A percentile compares a stretch with the other conserved stretches of the same genome.
Conservation (phyloP, 441 rosid species). For the Gossypium schwendimanii region DNA sequence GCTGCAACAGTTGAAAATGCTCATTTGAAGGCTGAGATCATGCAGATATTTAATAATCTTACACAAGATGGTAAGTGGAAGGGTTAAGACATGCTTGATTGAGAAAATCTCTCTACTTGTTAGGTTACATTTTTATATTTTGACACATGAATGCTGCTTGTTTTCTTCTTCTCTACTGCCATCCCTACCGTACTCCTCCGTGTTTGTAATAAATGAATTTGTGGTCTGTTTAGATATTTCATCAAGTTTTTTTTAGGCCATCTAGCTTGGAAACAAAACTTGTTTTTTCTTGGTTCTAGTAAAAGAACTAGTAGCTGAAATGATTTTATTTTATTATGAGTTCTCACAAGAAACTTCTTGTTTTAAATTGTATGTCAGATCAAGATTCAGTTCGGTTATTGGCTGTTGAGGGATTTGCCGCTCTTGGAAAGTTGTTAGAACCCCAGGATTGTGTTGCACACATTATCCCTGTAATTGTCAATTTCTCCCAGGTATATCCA, state of each 20-base stretch:
- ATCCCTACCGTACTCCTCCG: background rate
- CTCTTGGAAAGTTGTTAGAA: constrained; percentile 86
- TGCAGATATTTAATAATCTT: constrained; percentile 78
- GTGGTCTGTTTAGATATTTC: background rate
- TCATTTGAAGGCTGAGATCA: constrained; percentile 70
- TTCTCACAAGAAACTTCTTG: background rate
- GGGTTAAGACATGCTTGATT: background rate
- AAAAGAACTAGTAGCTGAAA: background rate
- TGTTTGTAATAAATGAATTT: background rate
- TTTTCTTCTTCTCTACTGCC: background rate
- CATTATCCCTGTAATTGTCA: constrained; percentile 81
- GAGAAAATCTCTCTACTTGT: background rate
- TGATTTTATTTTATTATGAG: background rate
- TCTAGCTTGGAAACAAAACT: background rate
- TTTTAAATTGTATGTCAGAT: constrained; percentile 38
- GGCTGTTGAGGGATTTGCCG: constrained; percentile 95
- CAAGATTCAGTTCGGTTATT: constrained; percentile 93
- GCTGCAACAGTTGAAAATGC: constrained; percentile 83
- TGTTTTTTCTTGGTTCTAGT: background rate
- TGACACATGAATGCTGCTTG: background rate
- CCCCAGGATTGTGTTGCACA: constrained; percentile 78
- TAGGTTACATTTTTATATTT: background rate
- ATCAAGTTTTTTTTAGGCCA: background rate
- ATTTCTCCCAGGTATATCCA: constrained; percentile 69
- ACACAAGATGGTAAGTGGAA: constrained; percentile 73